Conservation (phyloP, 139 green algal genomes). For the Chlamydomonas applanata region DNA sequence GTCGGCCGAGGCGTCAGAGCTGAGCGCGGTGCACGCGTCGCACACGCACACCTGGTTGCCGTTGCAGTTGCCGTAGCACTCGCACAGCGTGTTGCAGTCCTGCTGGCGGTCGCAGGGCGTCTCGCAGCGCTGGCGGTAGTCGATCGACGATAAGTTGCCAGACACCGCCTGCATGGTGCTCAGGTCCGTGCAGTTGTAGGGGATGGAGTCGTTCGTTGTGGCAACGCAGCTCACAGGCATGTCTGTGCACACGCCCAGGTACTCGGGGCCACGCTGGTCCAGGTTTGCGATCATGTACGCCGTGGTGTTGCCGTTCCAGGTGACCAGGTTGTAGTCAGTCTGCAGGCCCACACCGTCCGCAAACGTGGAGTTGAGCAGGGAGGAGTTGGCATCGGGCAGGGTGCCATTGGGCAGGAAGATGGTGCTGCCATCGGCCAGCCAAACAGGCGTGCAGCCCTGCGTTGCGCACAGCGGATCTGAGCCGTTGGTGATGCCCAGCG, state of each 20-base stretch:
- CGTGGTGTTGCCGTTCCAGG: conserved; percentile 36
- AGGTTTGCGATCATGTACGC: conserved; percentile 59
- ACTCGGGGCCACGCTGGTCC: conserved; percentile 39
- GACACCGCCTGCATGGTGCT: neutral
- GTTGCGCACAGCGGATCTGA: neutral
- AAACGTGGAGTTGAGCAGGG: neutral
- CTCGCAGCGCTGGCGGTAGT: conserved; percentile 43
- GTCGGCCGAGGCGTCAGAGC: conserved; percentile 15
- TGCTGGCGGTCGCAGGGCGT: conserved; percentile 40
- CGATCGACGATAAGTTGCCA: conserved; percentile 18
- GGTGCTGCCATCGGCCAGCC: neutral
- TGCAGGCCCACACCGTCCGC: neutral
- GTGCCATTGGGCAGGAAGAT: conserved; percentile 11
- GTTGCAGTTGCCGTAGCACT: conserved; percentile 39
- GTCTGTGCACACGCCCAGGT: conserved; percentile 52
- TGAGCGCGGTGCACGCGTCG: conserved; percentile 34
- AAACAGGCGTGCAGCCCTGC: conserved; percentile 3
- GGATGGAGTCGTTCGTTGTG: conserved; percentile 22
- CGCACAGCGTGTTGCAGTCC: conserved; percentile 55
- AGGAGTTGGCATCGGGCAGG: neutral
- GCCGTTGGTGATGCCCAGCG: neutral
- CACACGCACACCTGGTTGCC: conserved; percentile 44
- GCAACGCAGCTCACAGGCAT: conserved; percentile 32
- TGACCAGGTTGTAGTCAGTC: conserved; percentile 3
- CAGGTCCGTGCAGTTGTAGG: conserved; percentile 47